Conservation (phyloP, 306 rosid genomes). For the Lathyrus aphaca region DNA sequence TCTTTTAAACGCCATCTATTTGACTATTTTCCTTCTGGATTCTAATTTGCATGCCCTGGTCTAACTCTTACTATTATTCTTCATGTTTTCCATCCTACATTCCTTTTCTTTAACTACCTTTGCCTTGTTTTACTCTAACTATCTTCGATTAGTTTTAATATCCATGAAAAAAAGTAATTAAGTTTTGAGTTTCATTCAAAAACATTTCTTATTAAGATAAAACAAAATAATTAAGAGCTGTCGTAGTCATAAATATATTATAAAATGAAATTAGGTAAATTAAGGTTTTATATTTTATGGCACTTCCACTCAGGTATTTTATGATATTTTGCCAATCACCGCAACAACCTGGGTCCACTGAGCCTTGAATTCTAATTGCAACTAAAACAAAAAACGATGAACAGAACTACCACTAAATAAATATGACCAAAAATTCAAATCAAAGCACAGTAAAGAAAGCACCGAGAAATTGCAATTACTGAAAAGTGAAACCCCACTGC, state of each 20-base stretch:
- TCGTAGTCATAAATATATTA: slow-evolving; percentile 4
- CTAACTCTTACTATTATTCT: background rate
- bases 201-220: background rate
- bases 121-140: background rate
- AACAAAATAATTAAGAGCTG: background rate
- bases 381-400: background rate
- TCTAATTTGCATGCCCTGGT: background rate
- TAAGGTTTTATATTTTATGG: slow-evolving; percentile 8
- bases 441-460: slow-evolving; percentile 36
- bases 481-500: slow-evolving; percentile 23
- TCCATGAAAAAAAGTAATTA: too few species aligned
- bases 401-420: slow-evolving; percentile 23
- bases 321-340: slow-evolving; percentile 12
- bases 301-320: background rate
- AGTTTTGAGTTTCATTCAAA: background rate
- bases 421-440: background rate
- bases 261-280: slow-evolving; percentile 1
- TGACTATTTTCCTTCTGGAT: slow-evolving; percentile 37
- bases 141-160: too few species aligned
- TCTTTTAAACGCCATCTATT: background rate
- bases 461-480: background rate
- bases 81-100: background rate
- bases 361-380: slow-evolving; percentile 3
- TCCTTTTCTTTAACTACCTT: background rate
- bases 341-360: slow-evolving; percentile 19